Conservation (phyloP, 768 basidiomycete genomes). For the Strobilomyces echinocephalus region DNA sequence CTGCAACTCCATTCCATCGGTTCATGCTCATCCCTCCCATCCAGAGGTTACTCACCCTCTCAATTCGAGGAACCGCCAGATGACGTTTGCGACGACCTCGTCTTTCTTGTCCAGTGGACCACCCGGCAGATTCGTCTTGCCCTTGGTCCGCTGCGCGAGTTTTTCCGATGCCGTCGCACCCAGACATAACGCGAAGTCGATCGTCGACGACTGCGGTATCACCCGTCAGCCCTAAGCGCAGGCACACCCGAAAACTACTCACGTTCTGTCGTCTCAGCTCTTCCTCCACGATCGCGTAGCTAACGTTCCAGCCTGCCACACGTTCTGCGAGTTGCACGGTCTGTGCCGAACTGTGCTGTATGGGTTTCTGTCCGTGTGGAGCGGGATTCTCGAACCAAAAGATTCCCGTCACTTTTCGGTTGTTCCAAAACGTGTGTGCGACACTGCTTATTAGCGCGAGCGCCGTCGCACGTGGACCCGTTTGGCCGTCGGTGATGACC, state of each 20-base stretch:
- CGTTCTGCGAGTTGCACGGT: constrained; percentile 86
- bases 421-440: constrained; percentile 75
- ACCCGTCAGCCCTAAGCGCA: constrained; percentile 25
- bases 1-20: constrained; percentile 38
- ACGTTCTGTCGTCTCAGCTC: constrained; percentile 96
- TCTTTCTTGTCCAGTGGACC: constrained; percentile 90
- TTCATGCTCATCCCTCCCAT: background rate
- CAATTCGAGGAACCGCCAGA: constrained; percentile 96
- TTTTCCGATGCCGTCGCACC: constrained; percentile 84
- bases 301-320: constrained; percentile 86
- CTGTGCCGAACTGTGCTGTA: constrained; percentile 70
- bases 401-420: constrained; percentile 61
- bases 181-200: constrained; percentile 91
- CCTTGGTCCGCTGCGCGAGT: constrained; percentile 76
- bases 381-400: constrained; percentile 71
- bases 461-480: constrained; percentile 86
- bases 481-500: constrained; percentile 91
- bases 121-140: constrained; percentile 43
- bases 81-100: constrained; percentile 95
- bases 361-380: constrained; percentile 48
- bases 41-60: constrained; percentile 61
- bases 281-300: constrained; percentile 81
- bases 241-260: constrained; percentile 33
- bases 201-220: constrained; percentile 79
- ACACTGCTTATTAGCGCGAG: constrained; percentile 84